Base-by-base conservation (phyloP, 768 basidiomycete species). In the Tulasnella sp. region DNA sequence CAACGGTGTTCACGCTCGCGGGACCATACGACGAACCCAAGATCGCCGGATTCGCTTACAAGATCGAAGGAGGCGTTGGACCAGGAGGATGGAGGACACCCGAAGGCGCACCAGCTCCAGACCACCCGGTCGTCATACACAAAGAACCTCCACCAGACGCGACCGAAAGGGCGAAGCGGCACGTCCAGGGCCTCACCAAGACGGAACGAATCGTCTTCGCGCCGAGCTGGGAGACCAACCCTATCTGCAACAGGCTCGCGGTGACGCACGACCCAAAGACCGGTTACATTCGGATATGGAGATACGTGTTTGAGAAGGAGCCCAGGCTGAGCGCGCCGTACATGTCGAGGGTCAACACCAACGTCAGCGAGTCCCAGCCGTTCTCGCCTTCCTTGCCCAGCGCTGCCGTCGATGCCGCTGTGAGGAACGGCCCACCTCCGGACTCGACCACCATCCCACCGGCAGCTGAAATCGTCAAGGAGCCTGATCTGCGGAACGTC, bases 1-100 rank as follows among this genome's bases (percentile, higher is more conserved):
- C 95, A 0, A 94, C 94, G 20, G 89, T 96, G 37, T 96, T 95
- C 85, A 91, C 93, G 24, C 87, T 96, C 81, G 92, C 92, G 12
- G 93, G 90, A 83, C 92, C 94, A 0, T 93, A 94, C 76, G 88
- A 93, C 2, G 95, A 96, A 85, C 89, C 93, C 75, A 89, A 90
- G 34, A 89, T 92, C 12, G 90, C 95, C 22, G 94, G 93, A 8
- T 84, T 93, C 74, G 92, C 94, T 1, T 85, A 80, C 37, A 40
- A 41, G 24, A 73, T 77, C 44, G 54, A 77, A 54, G 54, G 54
- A 40, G 76, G 76, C 28, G 44, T 50, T 9, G 46, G 40, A 20
- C 76, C 46, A 28, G 34, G 40, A 3, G 37, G 54, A 22, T 50
- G 44, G 37, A 40, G 44, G 44, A 42, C 76, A 3, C n/a, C 24